Base-by-base conservation (phyloP, 768 basidiomycete genomes). In the Gymnopilus dilepis region DNA sequence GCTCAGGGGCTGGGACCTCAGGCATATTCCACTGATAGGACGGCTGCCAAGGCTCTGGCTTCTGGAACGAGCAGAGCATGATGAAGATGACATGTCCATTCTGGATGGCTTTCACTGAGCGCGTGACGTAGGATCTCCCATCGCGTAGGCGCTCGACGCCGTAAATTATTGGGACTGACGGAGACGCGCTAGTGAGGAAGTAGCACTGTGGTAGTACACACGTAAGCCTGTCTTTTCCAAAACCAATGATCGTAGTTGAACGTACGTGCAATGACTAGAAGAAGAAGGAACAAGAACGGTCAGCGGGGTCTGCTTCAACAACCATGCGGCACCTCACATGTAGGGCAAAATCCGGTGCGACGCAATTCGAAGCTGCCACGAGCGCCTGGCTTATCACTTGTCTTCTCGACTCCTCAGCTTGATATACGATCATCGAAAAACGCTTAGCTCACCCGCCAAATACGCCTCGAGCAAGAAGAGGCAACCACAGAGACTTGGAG, bases 381-480 rank as follows among this genome's bases (percentile, higher is more conserved):
- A 95, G 76, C 4, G 92, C 94, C 69, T 95, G 93, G 37, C 90
- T 92, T 65, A 95, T 93, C 59, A 95, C 93, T 74, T 94, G 92
- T 3, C 84, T 78, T 31, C 64, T 21, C 24, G 5, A 15, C 21
- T 17, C n/a, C 48, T 21, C 24, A 21, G 24, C 24, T 6, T 17
- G 53, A 28, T 45, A 24, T 17, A 28, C 22, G 26, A 54, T 17
- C 24, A 42, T 9, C 21, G 33, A 34, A 7, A 24, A 33, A 33
- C 13, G 19, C 24, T 5, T 28, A 37, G 63, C 79, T 64, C 65
- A 82, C 78, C 93, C 93, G 62, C 94, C 93, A 67, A 92, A 95
- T 13, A 92, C 92, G 15, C 92, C 92, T 50, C 93, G 80, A 15
- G 84, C 82, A 17, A 79, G 75, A 7, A 73, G 64, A 0, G 90